Evolutionary conservation across 495 filamentous ascomycete genomes (phyloP).

Genomic region (Entonaema liquescens): DNA sequence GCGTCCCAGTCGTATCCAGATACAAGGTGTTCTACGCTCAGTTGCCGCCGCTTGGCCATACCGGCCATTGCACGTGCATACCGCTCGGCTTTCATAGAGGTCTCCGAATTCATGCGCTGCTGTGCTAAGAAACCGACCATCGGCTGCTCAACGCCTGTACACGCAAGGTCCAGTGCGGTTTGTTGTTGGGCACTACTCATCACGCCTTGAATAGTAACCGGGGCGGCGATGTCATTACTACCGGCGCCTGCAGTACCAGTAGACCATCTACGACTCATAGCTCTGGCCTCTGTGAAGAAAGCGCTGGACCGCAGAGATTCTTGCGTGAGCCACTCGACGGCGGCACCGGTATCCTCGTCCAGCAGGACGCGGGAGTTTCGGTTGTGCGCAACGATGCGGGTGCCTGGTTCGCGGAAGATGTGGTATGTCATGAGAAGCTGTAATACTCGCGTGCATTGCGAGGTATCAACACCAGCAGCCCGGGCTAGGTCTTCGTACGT

Average conservation of each 20-base stretch:
- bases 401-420: conserved; percentile 58
- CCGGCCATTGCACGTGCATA: conserved; percentile 40
- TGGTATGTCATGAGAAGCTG: conserved; percentile 54
- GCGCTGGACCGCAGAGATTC: conserved; percentile 36
- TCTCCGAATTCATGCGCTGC: conserved; percentile 21
- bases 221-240: background rate
- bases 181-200: background rate
- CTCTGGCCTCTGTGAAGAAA: conserved; percentile 34
- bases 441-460: conserved; percentile 35
- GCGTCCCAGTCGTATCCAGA: conserved; percentile 28
- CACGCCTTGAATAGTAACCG: background rate
- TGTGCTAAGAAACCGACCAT: conserved; percentile 21
- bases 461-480: conserved; percentile 31
- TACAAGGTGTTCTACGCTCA: conserved; percentile 35
- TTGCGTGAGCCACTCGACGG: conserved; percentile 38
- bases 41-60: conserved; percentile 40
- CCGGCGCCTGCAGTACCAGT: conserved; percentile 2
- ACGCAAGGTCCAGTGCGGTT: conserved; percentile 15
- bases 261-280: conserved; percentile 27
- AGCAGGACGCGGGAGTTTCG: conserved; percentile 48
- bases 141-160: conserved; percentile 11
- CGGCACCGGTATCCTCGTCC: conserved; percentile 42
- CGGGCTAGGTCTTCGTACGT: conserved; percentile 31
- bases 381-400: conserved; percentile 48
- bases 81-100: conserved; percentile 30